These are phyloP conservation scores for Schwanniomyces vanrijiae DNA, from an alignment of 805 yeast genomes.

Conservation along the genomic window DNA sequence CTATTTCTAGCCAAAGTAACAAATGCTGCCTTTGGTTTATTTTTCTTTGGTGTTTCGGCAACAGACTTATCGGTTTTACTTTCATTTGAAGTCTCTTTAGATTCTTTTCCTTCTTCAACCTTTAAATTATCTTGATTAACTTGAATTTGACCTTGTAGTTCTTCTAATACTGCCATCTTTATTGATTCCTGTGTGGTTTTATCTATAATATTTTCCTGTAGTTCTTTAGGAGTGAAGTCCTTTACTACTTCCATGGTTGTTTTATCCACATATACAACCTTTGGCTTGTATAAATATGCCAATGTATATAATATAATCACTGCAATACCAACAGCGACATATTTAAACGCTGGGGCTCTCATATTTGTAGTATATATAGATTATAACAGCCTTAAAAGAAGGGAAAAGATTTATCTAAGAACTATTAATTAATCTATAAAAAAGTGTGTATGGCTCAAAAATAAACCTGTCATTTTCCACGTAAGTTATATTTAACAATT, in stretches of 20 bases:
- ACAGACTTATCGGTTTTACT: neutral
- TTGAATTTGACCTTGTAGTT: neutral
- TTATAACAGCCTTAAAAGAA: neutral
- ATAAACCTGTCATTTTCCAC: neutral
- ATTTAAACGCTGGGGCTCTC: constrained; percentile 1
- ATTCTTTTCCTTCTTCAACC: neutral
- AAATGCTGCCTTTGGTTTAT: constrained; percentile 57
- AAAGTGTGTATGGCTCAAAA: neutral
- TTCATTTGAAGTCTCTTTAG: constrained; percentile 5
- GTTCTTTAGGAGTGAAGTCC: constrained; percentile 1
- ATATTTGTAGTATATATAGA: neutral
- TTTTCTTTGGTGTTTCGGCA: neutral
- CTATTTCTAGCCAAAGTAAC: constrained; percentile 76
- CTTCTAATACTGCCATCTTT: neutral
- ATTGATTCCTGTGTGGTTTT: neutral
- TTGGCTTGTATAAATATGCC: constrained; percentile 8
- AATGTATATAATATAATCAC: constrained; percentile 11
- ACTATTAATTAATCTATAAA: neutral
- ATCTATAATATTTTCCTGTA: neutral
- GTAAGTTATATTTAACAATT: neutral
- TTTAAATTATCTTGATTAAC: neutral
- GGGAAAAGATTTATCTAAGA: neutral
- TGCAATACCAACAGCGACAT: constrained; percentile 11
- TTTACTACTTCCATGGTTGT: constrained; percentile 13
- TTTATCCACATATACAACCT: constrained; percentile 15